Evolutionary conservation across 176 grass and related monocot species (phyloP).

Genomic region (Stipa capillata): DNA sequence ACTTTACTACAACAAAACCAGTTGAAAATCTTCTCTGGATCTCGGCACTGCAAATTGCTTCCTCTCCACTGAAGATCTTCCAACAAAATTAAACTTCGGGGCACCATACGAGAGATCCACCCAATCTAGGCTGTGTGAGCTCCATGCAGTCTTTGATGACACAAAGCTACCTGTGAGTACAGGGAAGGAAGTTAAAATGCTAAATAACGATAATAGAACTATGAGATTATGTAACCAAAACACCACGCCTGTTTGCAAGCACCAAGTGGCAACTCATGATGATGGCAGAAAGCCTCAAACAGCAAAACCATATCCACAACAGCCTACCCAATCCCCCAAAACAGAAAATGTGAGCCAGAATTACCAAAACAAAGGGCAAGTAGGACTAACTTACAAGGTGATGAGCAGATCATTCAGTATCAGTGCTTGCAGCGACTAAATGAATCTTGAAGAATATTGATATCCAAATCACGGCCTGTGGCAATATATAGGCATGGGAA

Average conservation of each 20-base stretch:
- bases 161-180: neutral
- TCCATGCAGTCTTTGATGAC: neutral
- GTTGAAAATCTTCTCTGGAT: neutral
- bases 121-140: neutral
- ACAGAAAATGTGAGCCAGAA: neutral
- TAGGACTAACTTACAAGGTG: slow-evolving; percentile 1
- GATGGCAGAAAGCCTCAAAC: neutral
- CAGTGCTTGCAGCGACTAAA: slow-evolving; percentile 57
- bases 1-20: neutral
- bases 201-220: neutral
- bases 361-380: neutral
- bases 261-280: neutral
- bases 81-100: neutral
- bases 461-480: slow-evolving; percentile 77
- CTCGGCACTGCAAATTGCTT: neutral
- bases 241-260: neutral
- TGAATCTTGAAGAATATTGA: slow-evolving; percentile 52
- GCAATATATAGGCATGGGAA: slow-evolving; percentile 11
- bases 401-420: neutral
- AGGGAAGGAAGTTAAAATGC: neutral
- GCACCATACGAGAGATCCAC: neutral
- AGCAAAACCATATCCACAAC: neutral
- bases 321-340: neutral
- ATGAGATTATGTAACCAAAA: neutral
- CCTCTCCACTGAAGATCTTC: neutral